Conservation (phyloP, 306 rosid genomes). For the Cucumis cinereus region DNA sequence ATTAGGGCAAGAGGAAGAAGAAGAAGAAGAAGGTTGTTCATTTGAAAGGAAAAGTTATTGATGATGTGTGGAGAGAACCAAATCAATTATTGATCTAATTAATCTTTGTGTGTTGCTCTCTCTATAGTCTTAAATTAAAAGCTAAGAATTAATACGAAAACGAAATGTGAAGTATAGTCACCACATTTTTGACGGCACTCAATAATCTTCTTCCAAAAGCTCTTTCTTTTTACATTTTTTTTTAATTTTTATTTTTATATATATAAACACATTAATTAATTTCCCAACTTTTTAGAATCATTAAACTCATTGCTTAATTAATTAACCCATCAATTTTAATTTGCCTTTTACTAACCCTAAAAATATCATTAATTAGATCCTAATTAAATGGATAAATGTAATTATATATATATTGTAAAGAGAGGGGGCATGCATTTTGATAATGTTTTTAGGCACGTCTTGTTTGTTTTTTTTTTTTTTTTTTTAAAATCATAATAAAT, state of each 20-base stretch:
- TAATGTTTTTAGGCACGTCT: conserved; percentile 10
- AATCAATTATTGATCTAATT: conserved; percentile 1
- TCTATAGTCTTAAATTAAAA: conserved; percentile 56
- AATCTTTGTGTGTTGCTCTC: not conserved
- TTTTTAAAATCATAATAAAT: not conserved
- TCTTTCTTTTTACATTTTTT: too few species aligned
- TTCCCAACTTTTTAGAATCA: not conserved
- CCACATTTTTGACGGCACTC: not conserved
- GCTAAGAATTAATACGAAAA: conserved; percentile 31
- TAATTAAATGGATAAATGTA: not conserved
- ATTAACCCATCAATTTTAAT: not conserved
- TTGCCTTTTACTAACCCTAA: not conserved
- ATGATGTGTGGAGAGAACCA: not conserved
- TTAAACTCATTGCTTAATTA: conserved; percentile 7
- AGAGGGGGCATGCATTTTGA: not conserved
- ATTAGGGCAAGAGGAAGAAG: too few species aligned
- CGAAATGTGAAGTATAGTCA: not conserved
- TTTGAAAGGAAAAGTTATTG: not conserved
- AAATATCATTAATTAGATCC: not conserved
- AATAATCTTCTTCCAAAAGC: not conserved
- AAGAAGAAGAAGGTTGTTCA: not conserved
- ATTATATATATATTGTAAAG: not conserved
- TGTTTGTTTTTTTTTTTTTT: not conserved
- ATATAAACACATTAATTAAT: too few species aligned
- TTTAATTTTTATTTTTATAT: too few species aligned